Evolutionary conservation across 2,329 filamentous ascomycete genomes (phyloP), one percentile per base, ranked within the genome.

Genomic region (Claviceps lovelessii): DNA sequence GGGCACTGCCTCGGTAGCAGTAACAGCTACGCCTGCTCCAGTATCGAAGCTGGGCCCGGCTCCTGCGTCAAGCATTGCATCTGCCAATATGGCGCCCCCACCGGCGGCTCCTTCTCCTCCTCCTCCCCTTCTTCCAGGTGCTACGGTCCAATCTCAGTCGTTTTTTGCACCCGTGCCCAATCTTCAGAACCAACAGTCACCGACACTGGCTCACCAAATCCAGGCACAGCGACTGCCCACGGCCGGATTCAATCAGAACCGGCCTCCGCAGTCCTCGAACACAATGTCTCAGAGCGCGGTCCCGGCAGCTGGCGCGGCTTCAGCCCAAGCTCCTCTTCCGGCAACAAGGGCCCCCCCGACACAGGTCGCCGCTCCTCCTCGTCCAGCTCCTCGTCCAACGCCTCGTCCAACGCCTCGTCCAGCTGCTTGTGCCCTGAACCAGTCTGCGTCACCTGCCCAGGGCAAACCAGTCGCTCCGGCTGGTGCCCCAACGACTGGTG

Each of bases 401-500:
- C n/a, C n/a, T n/a, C n/a, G 10, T 8, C n/a, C 50, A 41, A 29
- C 23, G 19, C 37, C 41, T 44, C 53, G 53, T 5, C 51, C 53
- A 44, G 42, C 51, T 31, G n/a, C 33, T 23, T 23, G 23, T 31
- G 35, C 54, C n/a, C 47, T 55, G 17, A 49, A 50, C 33, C 58
- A 57, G 11, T 54, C 56, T 35, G 42, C 51, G n/a, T 19, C 56
- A 10, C 9, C 53, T 5, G 54, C 61, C 29, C 53, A 57, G n/a
- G 55, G 58, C 13, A 67, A 64, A 39, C n/a, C 44, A 31, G 31
- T 23, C 4, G 56, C 51, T 33, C 37, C 56, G 11, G 6, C 37
- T 28, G 39, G n/a, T 7, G 56, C 51, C 29, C 39, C 57, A 13
- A 9, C 57, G 11, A 9, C 37, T 19, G 39, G n/a, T 5, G 31